Conservation (phyloP, 148 eudicot genomes). For the Mesembryanthemum crystallinum region DNA sequence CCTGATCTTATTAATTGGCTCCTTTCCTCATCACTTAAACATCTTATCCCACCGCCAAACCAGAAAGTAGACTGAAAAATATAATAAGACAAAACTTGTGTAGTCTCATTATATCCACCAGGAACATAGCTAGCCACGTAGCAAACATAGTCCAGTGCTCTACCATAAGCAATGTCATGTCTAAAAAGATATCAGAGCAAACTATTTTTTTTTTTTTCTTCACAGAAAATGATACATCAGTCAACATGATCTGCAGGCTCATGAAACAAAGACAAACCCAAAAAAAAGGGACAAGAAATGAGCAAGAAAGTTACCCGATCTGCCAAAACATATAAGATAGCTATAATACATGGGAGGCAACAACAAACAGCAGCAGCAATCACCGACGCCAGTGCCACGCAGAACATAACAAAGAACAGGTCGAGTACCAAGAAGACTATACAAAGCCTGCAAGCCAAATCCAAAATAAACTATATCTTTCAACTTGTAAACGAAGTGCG, state of each 20-base stretch:
- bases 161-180: background rate
- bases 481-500: background rate
- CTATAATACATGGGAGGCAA: conserved; percentile 76
- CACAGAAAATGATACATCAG: too few species aligned
- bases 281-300: background rate
- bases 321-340: conserved; percentile 58
- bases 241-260: background rate
- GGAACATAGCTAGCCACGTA: background rate
- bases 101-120: too few species aligned
- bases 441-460: conserved; percentile 52
- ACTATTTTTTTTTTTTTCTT: too few species aligned
- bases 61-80: background rate
- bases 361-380: conserved; percentile 74
- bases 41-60: background rate
- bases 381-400: conserved; percentile 67
- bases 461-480: conserved; percentile 1
- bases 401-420: conserved; percentile 66
- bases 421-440: conserved; percentile 64
- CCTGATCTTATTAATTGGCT: background rate
- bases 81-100: background rate
- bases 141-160: background rate
- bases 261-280: background rate
- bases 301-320: conserved; percentile 46
- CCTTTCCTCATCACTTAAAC: background rate
- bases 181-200: background rate